Conservation (phyloP, 371 early-diverging fungal species). For the Actinomortierella ambigua region DNA sequence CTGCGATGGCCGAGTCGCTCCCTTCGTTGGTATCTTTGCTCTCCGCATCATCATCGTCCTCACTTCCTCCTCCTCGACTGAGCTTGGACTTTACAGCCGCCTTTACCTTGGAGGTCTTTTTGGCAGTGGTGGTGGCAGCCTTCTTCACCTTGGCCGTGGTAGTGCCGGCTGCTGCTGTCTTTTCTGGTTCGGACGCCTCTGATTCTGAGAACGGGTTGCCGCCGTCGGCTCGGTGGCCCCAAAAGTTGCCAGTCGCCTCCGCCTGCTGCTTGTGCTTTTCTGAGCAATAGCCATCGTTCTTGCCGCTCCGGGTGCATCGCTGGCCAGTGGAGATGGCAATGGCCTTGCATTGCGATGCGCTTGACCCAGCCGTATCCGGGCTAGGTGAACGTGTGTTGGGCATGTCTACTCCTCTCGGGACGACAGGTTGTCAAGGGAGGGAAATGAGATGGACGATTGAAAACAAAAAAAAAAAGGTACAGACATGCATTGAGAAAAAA, state of each 20-base stretch:
- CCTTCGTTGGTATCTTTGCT: background rate
- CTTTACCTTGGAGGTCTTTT: background rate
- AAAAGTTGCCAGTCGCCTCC: background rate
- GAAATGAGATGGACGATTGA: background rate
- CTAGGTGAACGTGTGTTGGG: constrained; percentile 8
- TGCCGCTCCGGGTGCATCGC: constrained; percentile 32
- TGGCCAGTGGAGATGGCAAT: constrained; percentile 40
- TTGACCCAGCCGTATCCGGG: no score
- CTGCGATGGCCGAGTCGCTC: background rate
- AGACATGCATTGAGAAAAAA: no score
- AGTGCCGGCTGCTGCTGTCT: background rate
- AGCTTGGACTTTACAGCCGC: background rate
- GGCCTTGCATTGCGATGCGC: constrained; percentile 28
- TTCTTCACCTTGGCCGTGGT: background rate
- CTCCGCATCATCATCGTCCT: background rate
- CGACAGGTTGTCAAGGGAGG: constrained; percentile 7
- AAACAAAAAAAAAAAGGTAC: no score
- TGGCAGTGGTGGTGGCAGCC: background rate
- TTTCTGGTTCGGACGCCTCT: background rate
- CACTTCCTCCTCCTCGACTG: constrained; percentile 5
- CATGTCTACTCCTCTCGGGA: constrained; percentile 1
- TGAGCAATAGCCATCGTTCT: constrained; percentile 41
- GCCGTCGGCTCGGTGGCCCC: background rate
- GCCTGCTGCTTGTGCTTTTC: constrained; percentile 41
- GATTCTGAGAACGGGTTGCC: no score